Base-by-base conservation (phyloP, 257 asterid species). In the Scutellaria galericulata region DNA sequence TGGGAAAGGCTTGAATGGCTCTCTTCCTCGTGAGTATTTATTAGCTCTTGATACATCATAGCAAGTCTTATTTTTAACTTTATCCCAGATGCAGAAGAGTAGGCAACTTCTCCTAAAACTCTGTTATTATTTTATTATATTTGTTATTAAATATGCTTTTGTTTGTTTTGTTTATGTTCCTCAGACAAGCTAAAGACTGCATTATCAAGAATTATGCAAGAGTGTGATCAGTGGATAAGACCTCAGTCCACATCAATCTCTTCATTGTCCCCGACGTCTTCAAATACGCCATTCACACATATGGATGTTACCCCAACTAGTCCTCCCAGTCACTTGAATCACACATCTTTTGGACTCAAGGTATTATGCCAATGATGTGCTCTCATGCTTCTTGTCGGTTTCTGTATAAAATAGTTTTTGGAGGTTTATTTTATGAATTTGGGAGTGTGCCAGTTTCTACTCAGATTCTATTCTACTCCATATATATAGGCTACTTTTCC, bases 191-290 rank as follows among this genome's bases (percentile, higher is more conserved):
- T 95, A 75, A 95, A 86, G 88, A 82, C 85, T 74, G 92, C 99
- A 77, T 69, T 95, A 63, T 84, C 96, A 68, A 89, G 95, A 83
- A 81, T 90, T 77, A 75, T 93, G 72, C 97, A 88, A 72, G 99
- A 95, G 63, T 92, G 92, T 81, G 97, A 92, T 68, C 96, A 88
- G 83, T 92, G 97, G 97, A 85, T 89, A 82, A 90, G 87, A 78
- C 90, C 90, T 63, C 87, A 76, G 67, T 58, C 86, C 57, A 64
- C 75, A 12, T 75, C 94, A 70, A 57, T 72, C 73, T 74, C 91
- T 78, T 83, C 88, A 56, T 76, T 90, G 18, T 78, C 96, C 67
- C 85, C 96, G 13, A 77, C 96, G 7, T 76, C 93, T 52, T 75
- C 84, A 37, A 73, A 79, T 77, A 31, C 95, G 74, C 24, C 96